Evolutionary conservation across 2,329 filamentous ascomycete genomes (phyloP).

Genomic region (Microdochium trichocladiopsis): DNA sequence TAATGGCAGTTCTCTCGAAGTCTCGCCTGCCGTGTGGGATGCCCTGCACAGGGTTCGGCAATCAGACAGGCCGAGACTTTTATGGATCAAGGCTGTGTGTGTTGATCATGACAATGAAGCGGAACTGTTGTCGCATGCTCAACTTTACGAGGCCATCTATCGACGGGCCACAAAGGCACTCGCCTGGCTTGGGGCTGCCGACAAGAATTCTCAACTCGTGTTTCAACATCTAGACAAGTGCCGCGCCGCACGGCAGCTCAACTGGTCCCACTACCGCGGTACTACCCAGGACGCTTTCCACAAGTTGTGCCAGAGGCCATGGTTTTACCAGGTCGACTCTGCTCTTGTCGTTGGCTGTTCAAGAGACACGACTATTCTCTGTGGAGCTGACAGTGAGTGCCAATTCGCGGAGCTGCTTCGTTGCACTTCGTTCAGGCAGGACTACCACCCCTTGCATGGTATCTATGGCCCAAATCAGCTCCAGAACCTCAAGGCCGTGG

Average conservation of each 20-base stretch:
- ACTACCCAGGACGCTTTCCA: neutral
- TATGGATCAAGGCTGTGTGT: neutral
- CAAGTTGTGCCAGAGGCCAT: neutral
- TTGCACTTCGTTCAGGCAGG: neutral
- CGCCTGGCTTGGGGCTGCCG: neutral
- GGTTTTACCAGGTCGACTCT: neutral
- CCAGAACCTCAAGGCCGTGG: neutral
- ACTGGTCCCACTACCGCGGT: neutral
- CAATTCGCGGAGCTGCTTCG: neutral
- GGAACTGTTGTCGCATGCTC: neutral
- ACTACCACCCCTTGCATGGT: neutral
- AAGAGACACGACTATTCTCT: neutral
- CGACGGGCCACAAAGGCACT: neutral
- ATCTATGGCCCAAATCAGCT: neutral
- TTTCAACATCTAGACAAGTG: neutral
- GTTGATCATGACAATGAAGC: neutral
- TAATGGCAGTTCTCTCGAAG: neutral
- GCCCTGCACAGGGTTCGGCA: neutral
- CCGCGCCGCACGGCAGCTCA: neutral
- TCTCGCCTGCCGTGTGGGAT: neutral
- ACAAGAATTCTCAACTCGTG: neutral
- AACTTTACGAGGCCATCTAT: neutral
- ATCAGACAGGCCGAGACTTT: neutral
- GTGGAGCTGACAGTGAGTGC: neutral
- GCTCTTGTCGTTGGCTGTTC: neutral